Conservation (phyloP, 108 stramenopile genomes). For the Pelagomonas calceolata region DNA sequence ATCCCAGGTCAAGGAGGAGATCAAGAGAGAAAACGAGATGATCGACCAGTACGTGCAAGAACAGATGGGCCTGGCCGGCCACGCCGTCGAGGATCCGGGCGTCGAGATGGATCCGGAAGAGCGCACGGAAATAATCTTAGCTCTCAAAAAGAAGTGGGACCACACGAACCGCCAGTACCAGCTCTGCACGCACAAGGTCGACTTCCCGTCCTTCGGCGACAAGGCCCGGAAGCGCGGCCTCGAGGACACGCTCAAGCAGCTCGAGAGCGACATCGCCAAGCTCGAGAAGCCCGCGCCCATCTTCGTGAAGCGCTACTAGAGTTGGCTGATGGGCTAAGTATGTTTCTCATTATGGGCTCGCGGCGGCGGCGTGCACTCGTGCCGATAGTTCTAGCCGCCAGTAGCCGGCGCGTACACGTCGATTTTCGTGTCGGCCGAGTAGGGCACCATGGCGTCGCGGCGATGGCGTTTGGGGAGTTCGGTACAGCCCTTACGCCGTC, state of each 20-base stretch:
- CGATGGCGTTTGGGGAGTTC: no score
- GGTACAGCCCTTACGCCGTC: no score
- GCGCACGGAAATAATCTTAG: conserved; percentile 42
- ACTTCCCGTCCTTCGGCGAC: conserved; percentile 48
- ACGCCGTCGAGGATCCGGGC: conserved; percentile 12
- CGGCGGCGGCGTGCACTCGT: no score
- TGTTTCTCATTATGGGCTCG: no score
- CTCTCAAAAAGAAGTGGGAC: conserved; percentile 64
- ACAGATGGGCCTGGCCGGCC: conserved; percentile 37
- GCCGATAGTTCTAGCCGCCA: no score
- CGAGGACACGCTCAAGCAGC: conserved; percentile 52
- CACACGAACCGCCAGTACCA: conserved; percentile 60
- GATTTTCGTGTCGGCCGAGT: no score
- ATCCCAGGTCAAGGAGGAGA: conserved; percentile 48
- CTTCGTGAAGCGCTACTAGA: not conserved
- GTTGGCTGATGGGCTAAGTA: no score
- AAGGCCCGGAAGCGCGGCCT: conserved; percentile 49
- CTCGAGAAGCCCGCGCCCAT: conserved; percentile 39
- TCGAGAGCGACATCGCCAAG: conserved; percentile 54
- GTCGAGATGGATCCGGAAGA: conserved; percentile 52
- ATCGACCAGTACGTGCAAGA: conserved; percentile 54
- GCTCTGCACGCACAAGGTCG: conserved; percentile 49
- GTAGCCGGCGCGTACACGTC: no score
- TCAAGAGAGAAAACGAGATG: conserved; percentile 56
- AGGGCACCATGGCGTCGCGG: no score